phyloP scores from a whole-genome alignment of 768 basidiomycete species.

The Rhizopogon vesiculosus region DNA sequence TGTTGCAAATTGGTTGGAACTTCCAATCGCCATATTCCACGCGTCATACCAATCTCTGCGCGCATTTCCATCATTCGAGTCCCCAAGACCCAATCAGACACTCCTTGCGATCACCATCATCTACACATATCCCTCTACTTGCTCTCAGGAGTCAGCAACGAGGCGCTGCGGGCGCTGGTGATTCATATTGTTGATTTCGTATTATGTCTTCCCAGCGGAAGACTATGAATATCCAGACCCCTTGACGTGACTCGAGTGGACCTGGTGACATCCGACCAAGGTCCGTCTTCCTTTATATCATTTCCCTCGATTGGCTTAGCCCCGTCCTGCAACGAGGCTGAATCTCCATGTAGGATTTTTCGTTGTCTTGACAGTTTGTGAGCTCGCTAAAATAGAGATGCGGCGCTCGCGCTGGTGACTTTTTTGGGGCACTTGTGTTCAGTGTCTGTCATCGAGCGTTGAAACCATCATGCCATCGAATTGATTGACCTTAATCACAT shows the following conservation, averaged over 20 bases:
- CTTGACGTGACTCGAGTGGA: background rate
- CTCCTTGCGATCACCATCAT: background rate
- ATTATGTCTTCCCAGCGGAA: too few relatives aligned
- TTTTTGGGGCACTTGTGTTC: background rate
- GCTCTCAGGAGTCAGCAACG: background rate
- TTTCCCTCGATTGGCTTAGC: background rate
- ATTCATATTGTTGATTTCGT: background rate
- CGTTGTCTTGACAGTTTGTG: background rate
- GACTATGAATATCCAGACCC: background rate
- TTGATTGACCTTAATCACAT: background rate
- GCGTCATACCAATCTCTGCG: too few relatives aligned
- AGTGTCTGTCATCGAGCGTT: background rate
- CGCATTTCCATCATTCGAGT: background rate
- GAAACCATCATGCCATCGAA: too few relatives aligned
- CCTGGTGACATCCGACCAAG: background rate
- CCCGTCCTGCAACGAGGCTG: background rate
- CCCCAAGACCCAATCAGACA: background rate
- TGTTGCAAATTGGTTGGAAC: too few relatives aligned
- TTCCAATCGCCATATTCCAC: too few relatives aligned
- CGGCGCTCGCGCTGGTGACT: background rate
- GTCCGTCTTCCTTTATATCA: background rate
- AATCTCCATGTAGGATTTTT: background rate
- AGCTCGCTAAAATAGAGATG: background rate
- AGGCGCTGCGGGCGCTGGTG: background rate
- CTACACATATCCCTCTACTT: background rate